Percentiles rank a stretch among this genome's conserved stretches.
These are phyloP conservation scores for Leccinum subrobustum DNA, from an alignment of 1,284 basidiomycete genomes.

Conservation along the genomic window DNA sequence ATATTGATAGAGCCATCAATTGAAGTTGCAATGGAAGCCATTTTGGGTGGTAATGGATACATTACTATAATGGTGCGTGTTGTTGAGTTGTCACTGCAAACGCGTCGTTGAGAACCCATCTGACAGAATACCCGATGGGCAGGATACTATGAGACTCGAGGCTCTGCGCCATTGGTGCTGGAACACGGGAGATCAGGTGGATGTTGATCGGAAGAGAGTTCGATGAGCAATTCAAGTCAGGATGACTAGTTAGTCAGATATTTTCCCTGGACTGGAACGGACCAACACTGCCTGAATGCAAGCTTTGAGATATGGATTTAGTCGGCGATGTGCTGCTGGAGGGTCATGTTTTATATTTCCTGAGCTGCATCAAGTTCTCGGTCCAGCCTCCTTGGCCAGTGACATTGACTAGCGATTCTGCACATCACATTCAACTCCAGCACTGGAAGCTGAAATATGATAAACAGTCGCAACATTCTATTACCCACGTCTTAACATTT, in stretches of 20 bases:
- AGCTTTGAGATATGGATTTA: no score
- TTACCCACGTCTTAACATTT: slow-evolving; percentile 4
- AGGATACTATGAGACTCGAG: slow-evolving; percentile 83
- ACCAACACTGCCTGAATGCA: background rate
- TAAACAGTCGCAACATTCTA: background rate
- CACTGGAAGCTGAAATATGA: background rate
- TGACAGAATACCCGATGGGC: slow-evolving; percentile 77
- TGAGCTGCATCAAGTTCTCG: background rate
- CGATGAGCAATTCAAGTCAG: slow-evolving; percentile 63
- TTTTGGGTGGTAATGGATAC: slow-evolving; percentile 91
- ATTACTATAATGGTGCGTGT: slow-evolving; percentile 65
- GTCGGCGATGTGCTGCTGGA: no score
- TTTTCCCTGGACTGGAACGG: background rate
- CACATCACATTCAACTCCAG: background rate
- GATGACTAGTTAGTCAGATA: background rate
- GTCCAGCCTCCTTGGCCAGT: background rate
- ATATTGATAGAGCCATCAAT: slow-evolving; percentile 77
- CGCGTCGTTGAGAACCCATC: slow-evolving; percentile 1
- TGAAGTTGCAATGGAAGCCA: slow-evolving; percentile 87
- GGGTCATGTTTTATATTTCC: background rate
- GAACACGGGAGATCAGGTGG: slow-evolving; percentile 87
- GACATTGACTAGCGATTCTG: no score
- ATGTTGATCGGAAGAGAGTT: slow-evolving; percentile 91
- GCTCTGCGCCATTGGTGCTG: slow-evolving; percentile 88
- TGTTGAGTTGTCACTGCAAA: background rate